These are phyloP conservation scores for Stachybotrys elegans DNA, from an alignment of 2,329 filamentous ascomycete genomes.

Conservation along the genomic window DNA sequence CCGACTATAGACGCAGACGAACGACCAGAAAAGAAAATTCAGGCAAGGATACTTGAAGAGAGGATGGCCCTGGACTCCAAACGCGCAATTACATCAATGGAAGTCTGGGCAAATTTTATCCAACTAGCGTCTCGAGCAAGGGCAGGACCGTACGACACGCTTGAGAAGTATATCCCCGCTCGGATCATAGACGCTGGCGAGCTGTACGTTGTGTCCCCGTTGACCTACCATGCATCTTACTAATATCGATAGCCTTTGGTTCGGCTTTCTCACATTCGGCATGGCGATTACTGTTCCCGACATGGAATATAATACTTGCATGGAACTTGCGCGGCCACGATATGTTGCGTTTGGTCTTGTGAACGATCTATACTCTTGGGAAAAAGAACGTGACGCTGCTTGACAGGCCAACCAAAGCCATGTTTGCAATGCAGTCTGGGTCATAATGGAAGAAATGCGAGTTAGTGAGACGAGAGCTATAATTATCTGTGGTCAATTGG, in stretches of 20 bases:
- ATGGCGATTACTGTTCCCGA: neutral
- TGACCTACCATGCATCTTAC: neutral
- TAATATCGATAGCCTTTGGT: neutral
- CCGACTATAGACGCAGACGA: neutral
- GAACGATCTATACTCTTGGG: neutral
- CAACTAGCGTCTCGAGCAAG: neutral
- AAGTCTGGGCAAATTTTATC: neutral
- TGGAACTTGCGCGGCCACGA: neutral
- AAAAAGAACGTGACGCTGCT: neutral
- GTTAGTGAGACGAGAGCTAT: neutral
- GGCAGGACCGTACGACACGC: neutral
- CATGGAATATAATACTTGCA: neutral
- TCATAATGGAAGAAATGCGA: neutral
- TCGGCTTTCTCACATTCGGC: neutral
- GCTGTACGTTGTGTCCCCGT: neutral
- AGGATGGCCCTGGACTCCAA: neutral
- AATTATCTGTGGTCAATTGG: neutral
- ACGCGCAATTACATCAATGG: neutral
- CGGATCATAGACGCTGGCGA: neutral
- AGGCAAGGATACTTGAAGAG: neutral
- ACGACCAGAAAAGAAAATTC: neutral
- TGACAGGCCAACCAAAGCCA: neutral
- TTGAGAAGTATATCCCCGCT: neutral
- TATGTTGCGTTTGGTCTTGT: neutral
- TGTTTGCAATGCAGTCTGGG: neutral